phyloP scores from a whole-genome alignment of 805 yeast genomes.

The Candida golubevii region DNA sequence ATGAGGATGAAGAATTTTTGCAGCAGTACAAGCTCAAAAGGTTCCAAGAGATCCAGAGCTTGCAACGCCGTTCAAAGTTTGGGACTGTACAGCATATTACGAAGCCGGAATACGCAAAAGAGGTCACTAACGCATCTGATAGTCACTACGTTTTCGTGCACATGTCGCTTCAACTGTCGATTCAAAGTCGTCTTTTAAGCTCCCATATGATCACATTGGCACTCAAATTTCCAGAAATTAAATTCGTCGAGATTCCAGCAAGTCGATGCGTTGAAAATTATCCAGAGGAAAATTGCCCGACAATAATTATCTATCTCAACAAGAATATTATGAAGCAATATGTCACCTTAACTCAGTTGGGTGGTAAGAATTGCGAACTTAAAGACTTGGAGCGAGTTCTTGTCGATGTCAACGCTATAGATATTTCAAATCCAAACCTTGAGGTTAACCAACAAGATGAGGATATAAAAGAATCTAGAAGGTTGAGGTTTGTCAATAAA shows the following conservation, averaged over 20 bases:
- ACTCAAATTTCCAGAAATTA: conserved; percentile 68
- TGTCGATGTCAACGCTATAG: conserved; percentile 63
- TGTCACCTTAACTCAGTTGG: conserved; percentile 74
- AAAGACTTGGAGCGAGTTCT: conserved; percentile 71
- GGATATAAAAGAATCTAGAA: conserved; percentile 49
- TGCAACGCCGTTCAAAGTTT: conserved; percentile 55
- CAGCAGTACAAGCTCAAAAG: conserved; percentile 73
- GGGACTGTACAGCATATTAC: conserved; percentile 76
- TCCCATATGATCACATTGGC: conserved; percentile 59
- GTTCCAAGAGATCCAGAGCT: conserved; percentile 62
- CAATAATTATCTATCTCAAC: conserved; percentile 75
- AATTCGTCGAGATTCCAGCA: conserved; percentile 90
- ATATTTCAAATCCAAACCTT: conserved; percentile 63
- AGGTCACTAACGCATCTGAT: conserved; percentile 79
- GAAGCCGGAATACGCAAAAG: conserved; percentile 83
- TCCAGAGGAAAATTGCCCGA: conserved; percentile 89
- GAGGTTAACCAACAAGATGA: conserved; percentile 50
- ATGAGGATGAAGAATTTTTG: conserved; percentile 88
- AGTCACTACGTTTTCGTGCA: conserved; percentile 67
- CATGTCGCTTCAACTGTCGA: conserved; percentile 59
- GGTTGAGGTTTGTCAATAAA: conserved; percentile 53
- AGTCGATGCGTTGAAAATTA: conserved; percentile 87
- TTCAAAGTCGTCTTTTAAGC: conserved; percentile 71
- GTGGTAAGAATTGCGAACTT: conserved; percentile 72
- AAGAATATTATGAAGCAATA: conserved; percentile 76